Evolutionary conservation across 1,284 basidiomycete genomes (phyloP).

Genomic region (Xerocomus nothofagi): DNA sequence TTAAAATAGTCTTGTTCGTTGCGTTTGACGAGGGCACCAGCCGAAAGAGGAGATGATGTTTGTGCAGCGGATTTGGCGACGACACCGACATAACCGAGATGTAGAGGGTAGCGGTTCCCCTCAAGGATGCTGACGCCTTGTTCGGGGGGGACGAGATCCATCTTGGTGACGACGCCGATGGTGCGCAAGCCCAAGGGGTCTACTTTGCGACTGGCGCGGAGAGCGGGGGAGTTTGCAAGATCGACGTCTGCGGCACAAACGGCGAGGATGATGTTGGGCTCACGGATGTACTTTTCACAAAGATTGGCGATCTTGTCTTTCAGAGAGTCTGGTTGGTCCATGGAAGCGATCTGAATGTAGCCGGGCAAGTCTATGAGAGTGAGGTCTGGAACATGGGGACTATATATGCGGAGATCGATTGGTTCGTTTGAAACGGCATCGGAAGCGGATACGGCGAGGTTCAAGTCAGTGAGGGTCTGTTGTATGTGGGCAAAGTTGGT

Average conservation of each 20-base stretch:
- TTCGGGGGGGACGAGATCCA: constrained; percentile 92
- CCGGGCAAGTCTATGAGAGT: constrained; percentile 97
- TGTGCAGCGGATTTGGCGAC: constrained; percentile 77
- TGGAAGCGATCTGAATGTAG: constrained; percentile 92
- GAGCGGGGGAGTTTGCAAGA: constrained; percentile 94
- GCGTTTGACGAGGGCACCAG: constrained; percentile 56
- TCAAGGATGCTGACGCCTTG: constrained; percentile 80
- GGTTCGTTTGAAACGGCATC: constrained; percentile 94
- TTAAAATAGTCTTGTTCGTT: constrained; percentile 85
- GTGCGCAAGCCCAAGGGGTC: constrained; percentile 94
- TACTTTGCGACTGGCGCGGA: constrained; percentile 90
- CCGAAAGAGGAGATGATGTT: constrained; percentile 44
- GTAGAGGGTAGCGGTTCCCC: constrained; percentile 95
- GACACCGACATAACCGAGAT: constrained; percentile 97
- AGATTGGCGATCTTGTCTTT: constrained; percentile 90
- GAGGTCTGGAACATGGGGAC: constrained; percentile 93
- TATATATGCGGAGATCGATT: constrained; percentile 96
- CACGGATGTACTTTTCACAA: constrained; percentile 96
- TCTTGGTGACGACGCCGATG: constrained; percentile 98
- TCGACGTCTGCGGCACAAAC: constrained; percentile 99
- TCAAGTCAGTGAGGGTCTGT: constrained; percentile 91
- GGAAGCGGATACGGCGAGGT: constrained; percentile 86
- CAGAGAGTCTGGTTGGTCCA: constrained; percentile 95
- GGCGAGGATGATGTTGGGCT: constrained; percentile 97
- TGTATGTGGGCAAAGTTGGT: constrained; percentile 91